Conservation (phyloP, 2,329 filamentous ascomycete genomes). For the Ophiostoma quercus region DNA sequence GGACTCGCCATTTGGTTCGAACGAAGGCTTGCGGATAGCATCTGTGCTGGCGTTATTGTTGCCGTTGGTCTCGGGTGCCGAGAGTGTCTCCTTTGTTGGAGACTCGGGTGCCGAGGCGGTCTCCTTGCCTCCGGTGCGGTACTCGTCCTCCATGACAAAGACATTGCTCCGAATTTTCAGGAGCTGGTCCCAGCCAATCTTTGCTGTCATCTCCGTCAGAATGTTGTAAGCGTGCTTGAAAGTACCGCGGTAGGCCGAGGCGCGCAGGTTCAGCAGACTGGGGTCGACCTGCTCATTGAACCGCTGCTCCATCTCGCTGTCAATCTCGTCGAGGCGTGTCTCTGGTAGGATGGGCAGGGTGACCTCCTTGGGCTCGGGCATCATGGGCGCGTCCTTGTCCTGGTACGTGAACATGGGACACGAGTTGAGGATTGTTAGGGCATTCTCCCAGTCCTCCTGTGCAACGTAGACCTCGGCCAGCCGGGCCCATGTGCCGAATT, state of each 20-base stretch:
- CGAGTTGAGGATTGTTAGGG: conserved; percentile 90
- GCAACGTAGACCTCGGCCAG: conserved; percentile 90
- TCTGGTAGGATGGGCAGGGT: conserved; percentile 82
- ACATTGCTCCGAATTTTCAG: conserved; percentile 92
- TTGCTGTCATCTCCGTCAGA: conserved; percentile 89
- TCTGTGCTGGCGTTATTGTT: conserved; percentile 70
- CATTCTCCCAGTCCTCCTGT: conserved; percentile 94
- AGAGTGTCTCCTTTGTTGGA: conserved; percentile 37
- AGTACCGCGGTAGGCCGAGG: conserved; percentile 86
- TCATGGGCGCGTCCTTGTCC: conserved; percentile 90
- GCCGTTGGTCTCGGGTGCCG: conserved; percentile 53
- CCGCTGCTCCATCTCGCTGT: conserved; percentile 77
- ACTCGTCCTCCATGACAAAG: conserved; percentile 99
- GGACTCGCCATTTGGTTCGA: conserved; percentile 46
- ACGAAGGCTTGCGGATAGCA: conserved; percentile 66
- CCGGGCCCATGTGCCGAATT: conserved; percentile 94
- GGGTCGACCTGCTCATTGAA: conserved; percentile 83
- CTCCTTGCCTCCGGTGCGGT: conserved; percentile 78
- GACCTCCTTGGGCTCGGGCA: conserved; percentile 88
- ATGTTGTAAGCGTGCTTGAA: conserved; percentile 93
- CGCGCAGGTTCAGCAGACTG: conserved; percentile 77
- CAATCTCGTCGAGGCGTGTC: conserved; percentile 90
- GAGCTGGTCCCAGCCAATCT: conserved; percentile 96
- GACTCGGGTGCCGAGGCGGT: conserved; percentile 29
- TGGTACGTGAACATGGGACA: conserved; percentile 99